Evolutionary conservation across 352 stramenopile species (phyloP), one percentile per base, ranked within the genome.

Genomic region (Albugo laibachii): DNA sequence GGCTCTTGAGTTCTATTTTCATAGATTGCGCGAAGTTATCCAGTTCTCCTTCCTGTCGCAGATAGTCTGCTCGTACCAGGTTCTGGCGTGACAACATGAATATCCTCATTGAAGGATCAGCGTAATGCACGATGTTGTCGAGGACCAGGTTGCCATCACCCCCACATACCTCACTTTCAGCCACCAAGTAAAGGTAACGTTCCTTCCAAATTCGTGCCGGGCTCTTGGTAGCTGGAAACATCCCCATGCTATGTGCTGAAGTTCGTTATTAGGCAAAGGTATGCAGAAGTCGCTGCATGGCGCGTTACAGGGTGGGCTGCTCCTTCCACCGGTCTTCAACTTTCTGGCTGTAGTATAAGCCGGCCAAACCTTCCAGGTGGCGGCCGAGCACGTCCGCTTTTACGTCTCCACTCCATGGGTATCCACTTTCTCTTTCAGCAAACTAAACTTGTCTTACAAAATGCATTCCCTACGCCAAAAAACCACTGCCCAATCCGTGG

Each of bases 121-220:
- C 53, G 48, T 47, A 47, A 40, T 50, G 53, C 18, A 57, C 46
- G 13, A 58, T 45, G 16, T 50, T 54, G 41, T 58, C 40, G 14
- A 58, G 21, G 2, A 58, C 46, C 6, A 54, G 20, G 49, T 24
- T 24, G 3, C 38, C 38, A 3, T 43, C 38, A 24, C 20, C 20
- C 4, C 27, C 8, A 45, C 42, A 31, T 10, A 31, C 3, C 8
- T 63, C 41, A 12, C 48, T 49, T 1, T 56, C 44, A 0, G 45
- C 49, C 2, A 58, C 52, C 21, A 55, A 11, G 8, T 8, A 31
- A 31, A 3, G 8, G 3, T 50, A 58, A 39, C 57, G 57, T 14
- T 60, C 48, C 0, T 49, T 38, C 45, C 41, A 60, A 1, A 31
- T 49, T 5, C 53, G 21, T 27, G 49, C 59, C 0, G 35, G 1